Evolutionary conservation across 2,329 filamentous ascomycete species (phyloP).

Genomic region (Sporothrix brunneoviolacea): DNA sequence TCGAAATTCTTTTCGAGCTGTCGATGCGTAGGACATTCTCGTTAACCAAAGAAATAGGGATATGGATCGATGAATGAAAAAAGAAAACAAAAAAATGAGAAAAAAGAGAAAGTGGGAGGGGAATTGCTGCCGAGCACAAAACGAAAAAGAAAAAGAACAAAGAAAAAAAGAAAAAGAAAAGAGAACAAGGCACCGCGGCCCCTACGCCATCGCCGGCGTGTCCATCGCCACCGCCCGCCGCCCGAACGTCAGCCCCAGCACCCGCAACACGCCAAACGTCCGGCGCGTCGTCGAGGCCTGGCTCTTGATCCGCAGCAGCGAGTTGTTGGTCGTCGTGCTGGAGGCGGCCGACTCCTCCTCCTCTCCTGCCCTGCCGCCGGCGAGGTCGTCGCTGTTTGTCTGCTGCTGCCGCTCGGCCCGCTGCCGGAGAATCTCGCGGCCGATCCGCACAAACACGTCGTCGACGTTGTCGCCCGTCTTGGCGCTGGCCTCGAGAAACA

Average conservation of each 20-base stretch:
- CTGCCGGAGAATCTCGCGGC: conserved; percentile 28
- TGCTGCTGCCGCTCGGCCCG: conserved; percentile 22
- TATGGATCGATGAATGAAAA: no score
- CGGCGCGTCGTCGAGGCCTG: not conserved
- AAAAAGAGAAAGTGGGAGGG: no score
- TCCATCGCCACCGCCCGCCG: not conserved
- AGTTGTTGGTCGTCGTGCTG: conserved; percentile 3
- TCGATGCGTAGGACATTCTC: no score
- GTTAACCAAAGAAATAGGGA: no score
- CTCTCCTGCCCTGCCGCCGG: not conserved
- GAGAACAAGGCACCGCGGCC: not conserved
- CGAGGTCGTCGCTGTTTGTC: conserved; percentile 11
- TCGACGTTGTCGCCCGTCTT: conserved; percentile 28
- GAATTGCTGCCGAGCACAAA: no score
- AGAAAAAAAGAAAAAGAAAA: not conserved
- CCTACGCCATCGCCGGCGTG: not conserved
- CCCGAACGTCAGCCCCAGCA: not conserved
- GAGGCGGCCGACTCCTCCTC: conserved; percentile 6
- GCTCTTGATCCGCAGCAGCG: conserved; percentile 5
- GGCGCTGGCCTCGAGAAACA: conserved; percentile 29
- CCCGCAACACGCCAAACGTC: conserved; percentile 1
- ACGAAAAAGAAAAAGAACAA: not conserved
- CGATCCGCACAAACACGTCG: conserved; percentile 28
- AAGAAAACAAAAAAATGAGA: no score
- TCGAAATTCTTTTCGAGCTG: no score